Conservation (phyloP, 805 yeast genomes). For the Candida orba region DNA sequence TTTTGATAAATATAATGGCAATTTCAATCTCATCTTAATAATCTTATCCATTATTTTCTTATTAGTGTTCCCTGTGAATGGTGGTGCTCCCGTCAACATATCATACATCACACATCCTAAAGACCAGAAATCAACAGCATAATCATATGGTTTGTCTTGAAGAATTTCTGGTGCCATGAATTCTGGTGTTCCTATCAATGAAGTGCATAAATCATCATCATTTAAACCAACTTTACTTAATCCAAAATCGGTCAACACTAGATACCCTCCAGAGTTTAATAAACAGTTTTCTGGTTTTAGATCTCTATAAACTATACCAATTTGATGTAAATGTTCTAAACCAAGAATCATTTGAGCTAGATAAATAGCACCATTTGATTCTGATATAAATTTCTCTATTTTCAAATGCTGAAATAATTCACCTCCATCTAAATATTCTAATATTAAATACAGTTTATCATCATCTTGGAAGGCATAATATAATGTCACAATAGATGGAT, state of each 20-base stretch:
- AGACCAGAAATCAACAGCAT: constrained; percentile 88
- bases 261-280: constrained; percentile 90
- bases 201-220: constrained; percentile 63
- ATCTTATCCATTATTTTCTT: constrained; percentile 72
- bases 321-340: constrained; percentile 85
- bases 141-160: constrained; percentile 69
- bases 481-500: constrained; percentile 75
- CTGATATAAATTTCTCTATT: constrained; percentile 87
- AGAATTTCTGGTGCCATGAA: constrained; percentile 89
- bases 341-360: constrained; percentile 93
- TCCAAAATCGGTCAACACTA: constrained; percentile 95
- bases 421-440: constrained; percentile 87
- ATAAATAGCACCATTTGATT: constrained; percentile 87
- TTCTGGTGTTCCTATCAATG: constrained; percentile 75
- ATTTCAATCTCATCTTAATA: constrained; percentile 52
- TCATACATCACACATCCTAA: constrained; percentile 77
- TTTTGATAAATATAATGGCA: constrained; percentile 69
- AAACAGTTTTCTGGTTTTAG: constrained; percentile 93
- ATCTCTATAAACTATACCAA: constrained; percentile 93
- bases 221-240: constrained; percentile 67
- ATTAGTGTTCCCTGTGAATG: constrained; percentile 78
- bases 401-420: constrained; percentile 92
- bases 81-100: constrained; percentile 80
- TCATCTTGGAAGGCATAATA: constrained; percentile 81
- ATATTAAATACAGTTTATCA: constrained; percentile 62